Base-by-base conservation (phyloP, 768 basidiomycete genomes). In the Russula ochroleuca region DNA sequence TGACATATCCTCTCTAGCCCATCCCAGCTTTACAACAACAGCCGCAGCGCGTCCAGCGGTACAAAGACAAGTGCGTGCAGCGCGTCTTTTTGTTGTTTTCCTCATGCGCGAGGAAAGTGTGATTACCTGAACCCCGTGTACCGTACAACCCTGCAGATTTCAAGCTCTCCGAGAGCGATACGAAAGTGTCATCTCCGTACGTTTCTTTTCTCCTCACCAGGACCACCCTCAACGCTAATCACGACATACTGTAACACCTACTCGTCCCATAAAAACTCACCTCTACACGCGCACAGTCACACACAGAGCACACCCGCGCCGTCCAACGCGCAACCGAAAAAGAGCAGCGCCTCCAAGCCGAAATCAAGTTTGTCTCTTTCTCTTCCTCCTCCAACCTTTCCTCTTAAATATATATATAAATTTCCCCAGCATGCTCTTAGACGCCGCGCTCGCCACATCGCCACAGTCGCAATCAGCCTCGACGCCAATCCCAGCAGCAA, bases 11-110 rank as follows among this genome's bases (percentile, higher is more conserved):
- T n/a, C 3, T 31, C 10, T 17, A 59, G 57, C 56, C 59, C 17
- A 61, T 61, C n/a, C 59, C 45, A 6, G 58, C 59, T 3, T 51
- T 53, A 19, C 37, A 5, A 38, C 43, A 57, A 21, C 40, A 50
- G 13, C 52, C 64, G 1, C 52, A 51, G 31, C 67, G 61, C 7
- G 65, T 33, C 5, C 63, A 62, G 23, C 45, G 67, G 14, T 69
- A 69, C 60, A 69, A 69, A 50, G 68, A 69, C 63, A 69, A 66
- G 68, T 69, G 13, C 31, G 65, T 37, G 17, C 40, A 14, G 4
- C 14, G 21, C 31, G 11, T 31, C 11, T 33, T n/a, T 51, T 33
- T 35, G 7, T 10, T 35, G 13, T n/a, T 23, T 37, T 2, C 13
- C 38, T 14, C 1, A 5, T 13, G 11, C 5, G 31, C 10, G 31